These are phyloP conservation scores for Jamesozyma piceae DNA, from an alignment of 805 yeast species.

Conservation along the genomic window DNA sequence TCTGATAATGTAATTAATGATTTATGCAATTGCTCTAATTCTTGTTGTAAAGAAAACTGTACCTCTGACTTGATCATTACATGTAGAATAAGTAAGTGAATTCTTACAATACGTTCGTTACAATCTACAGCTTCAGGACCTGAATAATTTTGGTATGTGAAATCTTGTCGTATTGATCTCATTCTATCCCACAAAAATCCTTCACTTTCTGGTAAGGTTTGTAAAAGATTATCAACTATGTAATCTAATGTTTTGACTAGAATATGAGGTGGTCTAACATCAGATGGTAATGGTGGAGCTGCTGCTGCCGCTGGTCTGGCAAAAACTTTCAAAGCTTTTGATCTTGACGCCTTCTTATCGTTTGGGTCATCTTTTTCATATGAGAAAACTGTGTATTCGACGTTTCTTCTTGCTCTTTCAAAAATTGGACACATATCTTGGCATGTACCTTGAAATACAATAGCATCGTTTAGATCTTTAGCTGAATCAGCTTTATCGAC, in stretches of 20 bases:
- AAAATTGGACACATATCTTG: conserved; percentile 89
- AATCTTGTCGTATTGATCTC: conserved; percentile 91
- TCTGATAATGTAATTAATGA: conserved; percentile 82
- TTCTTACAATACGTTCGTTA: conserved; percentile 81
- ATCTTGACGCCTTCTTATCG: conserved; percentile 47
- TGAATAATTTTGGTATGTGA: conserved; percentile 85
- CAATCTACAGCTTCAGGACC: conserved; percentile 93
- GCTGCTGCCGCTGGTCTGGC: conserved; percentile 97
- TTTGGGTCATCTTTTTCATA: conserved; percentile 58
- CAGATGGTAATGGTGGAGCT: conserved; percentile 95
- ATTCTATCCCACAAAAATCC: conserved; percentile 96
- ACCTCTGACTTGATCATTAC: conserved; percentile 65
- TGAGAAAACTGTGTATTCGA: conserved; percentile 75
- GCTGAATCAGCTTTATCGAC: conserved; percentile 83
- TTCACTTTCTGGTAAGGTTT: conserved; percentile 71
- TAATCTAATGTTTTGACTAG: conserved; percentile 60
- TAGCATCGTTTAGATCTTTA: conserved; percentile 81
- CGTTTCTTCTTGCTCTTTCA: conserved; percentile 79
- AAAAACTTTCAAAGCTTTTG: conserved; percentile 77
- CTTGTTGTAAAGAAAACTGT: conserved; percentile 90
- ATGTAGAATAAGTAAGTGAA: conserved; percentile 75
- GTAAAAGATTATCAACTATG: conserved; percentile 53
- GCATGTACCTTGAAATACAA: conserved; percentile 80
- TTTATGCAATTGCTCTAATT: conserved; percentile 86
- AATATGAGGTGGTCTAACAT: conserved; percentile 86